A percentile compares a stretch with the other conserved stretches of the same genome.
These are phyloP conservation scores for Chlamydomonas urium DNA, from an alignment of 139 green algal genomes.

Conservation along the genomic window DNA sequence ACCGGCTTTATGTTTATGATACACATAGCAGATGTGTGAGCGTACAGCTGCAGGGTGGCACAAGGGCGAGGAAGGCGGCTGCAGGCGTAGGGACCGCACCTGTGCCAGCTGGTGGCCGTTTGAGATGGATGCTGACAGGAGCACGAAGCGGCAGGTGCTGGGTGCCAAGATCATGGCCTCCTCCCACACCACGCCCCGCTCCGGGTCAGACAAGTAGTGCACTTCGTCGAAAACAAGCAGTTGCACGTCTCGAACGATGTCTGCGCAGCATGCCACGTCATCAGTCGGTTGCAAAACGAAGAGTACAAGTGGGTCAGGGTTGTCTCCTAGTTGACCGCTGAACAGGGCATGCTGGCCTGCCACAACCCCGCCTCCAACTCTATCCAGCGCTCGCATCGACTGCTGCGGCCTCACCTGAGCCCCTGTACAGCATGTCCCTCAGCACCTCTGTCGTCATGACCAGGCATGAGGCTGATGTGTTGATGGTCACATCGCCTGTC, in stretches of 20 bases:
- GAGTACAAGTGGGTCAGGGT: too few relatives aligned
- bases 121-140: slow-evolving; percentile 94
- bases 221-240: slow-evolving; percentile 99
- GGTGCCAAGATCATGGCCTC: slow-evolving; percentile 92
- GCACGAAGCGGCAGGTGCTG: slow-evolving; percentile 46
- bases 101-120: slow-evolving; percentile 94
- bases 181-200: slow-evolving; percentile 99
- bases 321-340: too few relatives aligned
- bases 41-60: too few relatives aligned
- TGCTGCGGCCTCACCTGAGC: slow-evolving; percentile 28
- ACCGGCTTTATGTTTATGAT: background rate
- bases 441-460: slow-evolving; percentile 99
- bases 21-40: too few relatives aligned
- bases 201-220: slow-evolving; percentile 94
- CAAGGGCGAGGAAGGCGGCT: too few relatives aligned
- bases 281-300: too few relatives aligned
- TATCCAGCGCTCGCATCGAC: too few relatives aligned
- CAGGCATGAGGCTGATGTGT: slow-evolving; percentile 83
- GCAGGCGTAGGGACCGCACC: too few relatives aligned
- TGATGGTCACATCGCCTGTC: slow-evolving; percentile 90
- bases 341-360: too few relatives aligned
- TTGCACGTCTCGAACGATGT: slow-evolving; percentile 70
- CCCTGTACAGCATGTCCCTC: slow-evolving; percentile 81
- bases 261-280: too few relatives aligned
- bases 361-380: too few relatives aligned